A percentile compares a stretch with the other conserved stretches of the same genome.
Conservation (phyloP, 1,284 basidiomycete genomes). For the Pterulicium gracile region DNA sequence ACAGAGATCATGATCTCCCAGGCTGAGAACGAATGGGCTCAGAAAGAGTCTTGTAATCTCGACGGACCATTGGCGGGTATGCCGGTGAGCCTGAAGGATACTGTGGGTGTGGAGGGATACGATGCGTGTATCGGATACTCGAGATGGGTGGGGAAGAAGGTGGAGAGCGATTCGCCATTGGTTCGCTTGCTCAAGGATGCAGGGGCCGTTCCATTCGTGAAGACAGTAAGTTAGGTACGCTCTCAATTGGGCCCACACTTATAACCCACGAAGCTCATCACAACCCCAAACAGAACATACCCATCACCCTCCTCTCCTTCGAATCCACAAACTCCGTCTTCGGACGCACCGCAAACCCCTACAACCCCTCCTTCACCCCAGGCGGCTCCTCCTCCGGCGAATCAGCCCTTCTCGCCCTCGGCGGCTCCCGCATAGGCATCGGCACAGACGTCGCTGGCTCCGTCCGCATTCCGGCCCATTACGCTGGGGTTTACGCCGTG, state of each 20-base stretch:
- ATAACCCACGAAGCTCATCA: not conserved
- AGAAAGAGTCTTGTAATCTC: too few relatives aligned
- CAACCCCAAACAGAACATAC: slow-evolving; percentile 17
- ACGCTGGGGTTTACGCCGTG: slow-evolving; percentile 55
- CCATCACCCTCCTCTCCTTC: slow-evolving; percentile 64
- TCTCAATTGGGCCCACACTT: not conserved
- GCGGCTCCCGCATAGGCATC: slow-evolving; percentile 63
- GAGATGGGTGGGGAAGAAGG: slow-evolving; percentile 33
- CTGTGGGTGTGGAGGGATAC: slow-evolving; percentile 37
- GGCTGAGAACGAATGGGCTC: slow-evolving; percentile 25
- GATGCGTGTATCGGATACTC: slow-evolving; percentile 58
- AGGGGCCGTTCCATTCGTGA: slow-evolving; percentile 69
- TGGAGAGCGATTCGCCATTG: slow-evolving; percentile 33
- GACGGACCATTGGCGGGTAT: slow-evolving; percentile 37
- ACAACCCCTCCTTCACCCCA: slow-evolving; percentile 51
- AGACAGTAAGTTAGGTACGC: slow-evolving; percentile 45
- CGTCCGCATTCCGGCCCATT: slow-evolving; percentile 65
- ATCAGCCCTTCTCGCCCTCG: slow-evolving; percentile 54
- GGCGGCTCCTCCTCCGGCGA: slow-evolving; percentile 70
- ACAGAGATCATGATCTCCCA: slow-evolving; percentile 42
- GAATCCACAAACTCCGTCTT: slow-evolving; percentile 67
- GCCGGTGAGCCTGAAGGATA: slow-evolving; percentile 38
- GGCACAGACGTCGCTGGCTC: slow-evolving; percentile 68
- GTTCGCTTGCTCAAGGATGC: slow-evolving; percentile 52
- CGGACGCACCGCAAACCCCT: slow-evolving; percentile 47